phyloP scores from a whole-genome alignment of 2,329 filamentous ascomycete genomes.

The Hymenoscyphus infarciens region DNA sequence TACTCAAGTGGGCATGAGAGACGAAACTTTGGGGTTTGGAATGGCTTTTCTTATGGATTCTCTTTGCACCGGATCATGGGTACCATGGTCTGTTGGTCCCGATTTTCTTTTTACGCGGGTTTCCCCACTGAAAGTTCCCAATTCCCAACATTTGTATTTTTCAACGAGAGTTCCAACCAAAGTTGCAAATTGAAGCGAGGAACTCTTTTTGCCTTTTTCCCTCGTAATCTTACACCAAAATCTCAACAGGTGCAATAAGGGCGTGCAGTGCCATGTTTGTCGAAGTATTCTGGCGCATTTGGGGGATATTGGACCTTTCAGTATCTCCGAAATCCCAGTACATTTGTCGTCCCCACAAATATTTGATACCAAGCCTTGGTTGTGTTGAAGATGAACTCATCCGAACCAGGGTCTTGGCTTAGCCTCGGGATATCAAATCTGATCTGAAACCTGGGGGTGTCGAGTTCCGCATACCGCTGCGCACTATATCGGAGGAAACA shows the following conservation, averaged over 20 bases:
- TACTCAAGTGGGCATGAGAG: background rate
- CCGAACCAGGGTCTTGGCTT: background rate
- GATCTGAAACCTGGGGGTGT: constrained; percentile 7
- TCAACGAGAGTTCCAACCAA: background rate
- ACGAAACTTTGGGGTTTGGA: background rate
- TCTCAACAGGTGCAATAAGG: background rate
- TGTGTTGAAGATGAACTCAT: background rate
- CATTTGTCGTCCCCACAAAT: background rate
- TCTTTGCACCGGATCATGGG: background rate
- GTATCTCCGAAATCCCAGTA: background rate
- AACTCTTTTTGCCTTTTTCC: background rate
- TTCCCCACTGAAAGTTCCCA: background rate
- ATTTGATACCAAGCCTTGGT: constrained; percentile 3
- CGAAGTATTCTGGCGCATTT: background rate
- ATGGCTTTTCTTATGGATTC: background rate
- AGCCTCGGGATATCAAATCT: background rate
- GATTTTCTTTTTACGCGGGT: background rate
- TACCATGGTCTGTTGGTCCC: background rate
- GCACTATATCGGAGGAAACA: too few species aligned
- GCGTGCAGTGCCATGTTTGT: background rate
- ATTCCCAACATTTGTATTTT: background rate
- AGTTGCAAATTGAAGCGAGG: background rate
- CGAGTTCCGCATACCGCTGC: background rate
- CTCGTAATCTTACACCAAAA: background rate
- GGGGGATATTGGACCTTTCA: background rate